These are phyloP conservation scores for Venturia carpophila DNA, from an alignment of 2,329 filamentous ascomycete genomes.

Conservation along the genomic window DNA sequence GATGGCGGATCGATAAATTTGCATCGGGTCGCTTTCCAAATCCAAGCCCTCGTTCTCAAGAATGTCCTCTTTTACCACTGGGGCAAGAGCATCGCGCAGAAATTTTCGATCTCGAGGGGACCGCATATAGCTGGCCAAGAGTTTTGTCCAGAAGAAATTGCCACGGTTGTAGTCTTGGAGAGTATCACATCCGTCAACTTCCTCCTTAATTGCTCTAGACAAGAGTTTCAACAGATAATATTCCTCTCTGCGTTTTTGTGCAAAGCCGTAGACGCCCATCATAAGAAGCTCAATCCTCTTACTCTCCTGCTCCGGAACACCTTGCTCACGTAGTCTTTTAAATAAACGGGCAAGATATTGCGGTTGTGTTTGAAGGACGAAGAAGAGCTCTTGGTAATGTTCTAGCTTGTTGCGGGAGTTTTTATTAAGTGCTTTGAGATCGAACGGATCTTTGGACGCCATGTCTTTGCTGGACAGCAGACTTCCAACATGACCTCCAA, in stretches of 20 bases:
- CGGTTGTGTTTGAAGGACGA: constrained; percentile 91
- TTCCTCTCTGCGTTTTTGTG: constrained; percentile 92
- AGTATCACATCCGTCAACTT: constrained; percentile 63
- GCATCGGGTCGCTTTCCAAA: constrained; percentile 91
- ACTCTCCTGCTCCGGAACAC: constrained; percentile 81
- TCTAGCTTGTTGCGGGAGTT: constrained; percentile 91
- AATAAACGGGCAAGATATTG: constrained; percentile 89
- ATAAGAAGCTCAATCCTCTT: constrained; percentile 88
- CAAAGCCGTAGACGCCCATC: constrained; percentile 95
- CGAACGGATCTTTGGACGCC: constrained; percentile 82
- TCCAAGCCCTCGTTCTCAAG: constrained; percentile 87
- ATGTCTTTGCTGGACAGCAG: constrained; percentile 85
- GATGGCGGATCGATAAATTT: constrained; percentile 91
- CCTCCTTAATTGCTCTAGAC: constrained; percentile 72
- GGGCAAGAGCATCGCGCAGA: constrained; percentile 75
- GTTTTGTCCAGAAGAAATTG: constrained; percentile 87
- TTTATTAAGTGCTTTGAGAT: constrained; percentile 96
- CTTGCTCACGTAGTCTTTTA: constrained; percentile 71
- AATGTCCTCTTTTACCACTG: constrained; percentile 82
- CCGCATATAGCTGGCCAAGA: constrained; percentile 79
- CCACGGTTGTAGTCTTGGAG: constrained; percentile 82
- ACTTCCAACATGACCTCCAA: constrained; percentile 78
- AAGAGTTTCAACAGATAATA: constrained; percentile 93
- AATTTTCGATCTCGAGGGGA: constrained; percentile 91
- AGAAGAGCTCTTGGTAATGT: constrained; percentile 95